These are phyloP conservation scores for Cornus suecica DNA, from an alignment of 148 eudicot genomes.

Conservation along the genomic window DNA sequence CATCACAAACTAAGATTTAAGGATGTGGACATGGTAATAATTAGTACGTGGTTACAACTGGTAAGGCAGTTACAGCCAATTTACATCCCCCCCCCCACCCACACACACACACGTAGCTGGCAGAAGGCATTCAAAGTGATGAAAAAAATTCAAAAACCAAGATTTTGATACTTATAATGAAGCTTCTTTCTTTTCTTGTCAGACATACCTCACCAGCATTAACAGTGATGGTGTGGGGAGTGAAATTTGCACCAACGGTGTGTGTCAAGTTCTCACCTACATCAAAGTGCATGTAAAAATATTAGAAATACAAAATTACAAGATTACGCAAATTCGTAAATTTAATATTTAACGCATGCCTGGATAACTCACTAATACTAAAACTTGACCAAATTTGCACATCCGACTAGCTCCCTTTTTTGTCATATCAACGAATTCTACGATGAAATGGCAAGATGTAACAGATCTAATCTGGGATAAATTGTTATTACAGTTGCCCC, in stretches of 20 bases:
- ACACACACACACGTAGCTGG: neutral
- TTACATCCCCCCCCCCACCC: neutral
- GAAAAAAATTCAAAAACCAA: neutral
- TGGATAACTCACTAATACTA: too few species aligned
- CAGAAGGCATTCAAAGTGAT: neutral
- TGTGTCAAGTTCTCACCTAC: constrained; percentile 48
- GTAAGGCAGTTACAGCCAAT: neutral
- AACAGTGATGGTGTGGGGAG: constrained; percentile 67
- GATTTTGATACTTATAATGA: neutral
- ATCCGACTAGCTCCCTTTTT: too few species aligned
- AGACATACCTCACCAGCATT: constrained; percentile 70
- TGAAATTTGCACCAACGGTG: constrained; percentile 59
- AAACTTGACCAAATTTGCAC: too few species aligned
- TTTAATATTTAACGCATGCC: too few species aligned
- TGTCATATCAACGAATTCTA: too few species aligned
- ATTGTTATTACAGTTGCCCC: too few species aligned
- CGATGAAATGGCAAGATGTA: too few species aligned
- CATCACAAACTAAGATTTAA: neutral
- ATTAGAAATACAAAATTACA: neutral
- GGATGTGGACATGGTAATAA: neutral
- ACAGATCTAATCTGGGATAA: too few species aligned
- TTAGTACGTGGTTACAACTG: neutral
- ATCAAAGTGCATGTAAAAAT: constrained; percentile 12
- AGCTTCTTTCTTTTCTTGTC: neutral
- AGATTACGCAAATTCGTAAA: neutral